These are phyloP conservation scores for Sporodiniella umbellata DNA, from an alignment of 371 early-diverging fungal species.

Conservation along the genomic window DNA sequence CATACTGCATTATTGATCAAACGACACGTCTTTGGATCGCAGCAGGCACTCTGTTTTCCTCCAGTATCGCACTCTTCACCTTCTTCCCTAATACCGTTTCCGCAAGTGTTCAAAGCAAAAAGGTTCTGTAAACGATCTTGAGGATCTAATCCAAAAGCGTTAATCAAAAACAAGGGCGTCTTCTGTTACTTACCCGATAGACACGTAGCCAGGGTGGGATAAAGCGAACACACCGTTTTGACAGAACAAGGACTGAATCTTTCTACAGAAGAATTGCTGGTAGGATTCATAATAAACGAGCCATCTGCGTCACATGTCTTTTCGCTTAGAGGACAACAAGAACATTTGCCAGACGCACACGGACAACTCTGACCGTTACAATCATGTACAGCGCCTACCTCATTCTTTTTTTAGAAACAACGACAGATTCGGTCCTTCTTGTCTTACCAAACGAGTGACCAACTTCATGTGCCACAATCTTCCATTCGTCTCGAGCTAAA, in stretches of 20 bases:
- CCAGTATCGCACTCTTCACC: conserved; percentile 96
- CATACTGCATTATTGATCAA: conserved; percentile 75
- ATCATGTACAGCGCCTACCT: conserved; percentile 65
- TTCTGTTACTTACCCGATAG: conserved; percentile 45
- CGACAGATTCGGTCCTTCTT: too few relatives aligned
- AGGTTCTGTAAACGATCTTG: conserved; percentile 34
- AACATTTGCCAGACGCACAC: conserved; percentile 39
- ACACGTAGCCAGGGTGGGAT: conserved; percentile 56
- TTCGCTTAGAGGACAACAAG: conserved; percentile 70
- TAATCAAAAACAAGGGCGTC: too few relatives aligned
- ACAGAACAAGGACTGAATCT: conserved; percentile 82
- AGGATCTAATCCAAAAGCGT: too few relatives aligned
- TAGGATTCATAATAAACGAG: conserved; percentile 81
- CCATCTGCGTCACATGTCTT: conserved; percentile 75
- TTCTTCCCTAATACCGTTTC: conserved; percentile 89
- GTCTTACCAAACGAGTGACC: conserved; percentile 82
- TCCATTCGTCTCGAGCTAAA: conserved; percentile 88
- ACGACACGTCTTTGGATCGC: conserved; percentile 79
- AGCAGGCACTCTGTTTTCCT: conserved; percentile 74
- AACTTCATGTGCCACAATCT: conserved; percentile 95
- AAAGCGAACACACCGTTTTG: conserved; percentile 59
- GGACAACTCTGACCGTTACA: conserved; percentile 61
- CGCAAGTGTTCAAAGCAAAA: conserved; percentile 67
- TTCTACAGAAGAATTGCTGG: conserved; percentile 65
- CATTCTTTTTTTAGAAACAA: too few relatives aligned